Conservation (phyloP, 2,329 filamentous ascomycete species). For the Teratosphaeria zuluensis region DNA sequence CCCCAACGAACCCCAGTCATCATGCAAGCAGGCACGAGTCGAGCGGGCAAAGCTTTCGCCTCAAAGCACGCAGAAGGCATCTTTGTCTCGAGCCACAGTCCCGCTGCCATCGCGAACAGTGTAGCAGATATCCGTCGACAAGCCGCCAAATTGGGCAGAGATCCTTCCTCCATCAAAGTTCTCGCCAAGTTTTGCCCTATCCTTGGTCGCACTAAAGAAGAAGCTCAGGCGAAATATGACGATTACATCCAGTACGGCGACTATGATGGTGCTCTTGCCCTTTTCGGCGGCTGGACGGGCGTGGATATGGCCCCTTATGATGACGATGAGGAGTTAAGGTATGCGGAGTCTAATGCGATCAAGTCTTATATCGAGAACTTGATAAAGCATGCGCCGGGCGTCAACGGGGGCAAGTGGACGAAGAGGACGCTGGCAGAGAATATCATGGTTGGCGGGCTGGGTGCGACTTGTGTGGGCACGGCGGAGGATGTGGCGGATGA, state of each 20-base stretch:
- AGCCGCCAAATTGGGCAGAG: slow-evolving; percentile 40
- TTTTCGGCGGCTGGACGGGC: slow-evolving; percentile 69
- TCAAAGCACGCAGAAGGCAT: slow-evolving; percentile 63
- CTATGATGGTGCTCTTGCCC: slow-evolving; percentile 56
- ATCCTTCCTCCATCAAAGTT: slow-evolving; percentile 56
- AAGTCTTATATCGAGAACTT: slow-evolving; percentile 28
- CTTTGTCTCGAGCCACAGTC: slow-evolving; percentile 30
- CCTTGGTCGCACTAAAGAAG: slow-evolving; percentile 54
- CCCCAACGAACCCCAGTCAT: slow-evolving; percentile 42
- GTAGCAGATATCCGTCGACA: background rate
- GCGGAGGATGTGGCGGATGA: slow-evolving; percentile 38
- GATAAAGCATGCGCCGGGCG: slow-evolving; percentile 30
- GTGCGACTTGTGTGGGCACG: slow-evolving; percentile 55
- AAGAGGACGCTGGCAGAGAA: slow-evolving; percentile 60
- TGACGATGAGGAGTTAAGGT: slow-evolving; percentile 53
- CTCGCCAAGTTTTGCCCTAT: slow-evolving; percentile 57
- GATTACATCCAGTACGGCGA: slow-evolving; percentile 54
- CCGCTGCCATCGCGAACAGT: background rate
- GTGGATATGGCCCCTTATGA: slow-evolving; percentile 52
- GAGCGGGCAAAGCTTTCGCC: slow-evolving; percentile 56
- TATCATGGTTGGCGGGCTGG: slow-evolving; percentile 60
- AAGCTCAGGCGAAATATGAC: slow-evolving; percentile 53
- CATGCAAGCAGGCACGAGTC: slow-evolving; percentile 60
- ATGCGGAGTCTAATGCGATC: slow-evolving; percentile 44
- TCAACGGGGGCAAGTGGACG: slow-evolving; percentile 44